A percentile compares a stretch with the other conserved stretches of the same genome.
Conservation (phyloP, 352 stramenopile species). For the Pythium myriotylum region DNA sequence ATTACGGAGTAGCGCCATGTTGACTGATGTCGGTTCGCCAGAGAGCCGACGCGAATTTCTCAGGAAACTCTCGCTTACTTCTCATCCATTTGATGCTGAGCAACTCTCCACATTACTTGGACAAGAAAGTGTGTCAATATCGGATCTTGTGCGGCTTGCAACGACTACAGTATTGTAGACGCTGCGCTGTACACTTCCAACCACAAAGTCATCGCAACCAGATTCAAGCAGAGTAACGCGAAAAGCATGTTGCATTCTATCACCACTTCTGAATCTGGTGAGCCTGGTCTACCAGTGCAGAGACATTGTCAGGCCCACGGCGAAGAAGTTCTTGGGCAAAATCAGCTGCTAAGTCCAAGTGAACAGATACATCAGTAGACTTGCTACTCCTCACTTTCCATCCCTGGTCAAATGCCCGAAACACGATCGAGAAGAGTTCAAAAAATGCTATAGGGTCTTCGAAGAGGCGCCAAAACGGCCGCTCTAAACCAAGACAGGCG, state of each 20-base stretch:
- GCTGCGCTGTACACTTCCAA: neutral
- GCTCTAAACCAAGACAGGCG: constrained; percentile 68
- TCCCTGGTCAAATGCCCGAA: constrained; percentile 72
- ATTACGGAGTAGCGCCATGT: no score
- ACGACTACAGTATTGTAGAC: constrained; percentile 13
- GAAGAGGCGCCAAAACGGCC: constrained; percentile 85
- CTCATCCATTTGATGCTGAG: constrained; percentile 13
- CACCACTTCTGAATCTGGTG: constrained; percentile 83
- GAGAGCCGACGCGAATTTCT: constrained; percentile 49
- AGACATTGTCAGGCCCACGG: constrained; percentile 60
- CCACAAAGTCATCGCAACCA: no score
- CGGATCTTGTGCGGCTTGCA: constrained; percentile 33
- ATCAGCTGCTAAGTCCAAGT: constrained; percentile 69
- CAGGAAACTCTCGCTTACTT: constrained; percentile 31
- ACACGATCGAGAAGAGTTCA: constrained; percentile 77
- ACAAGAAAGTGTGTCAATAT: constrained; percentile 6
- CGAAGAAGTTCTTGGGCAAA: constrained; percentile 76
- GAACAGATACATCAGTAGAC: constrained; percentile 58
- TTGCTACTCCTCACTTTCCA: constrained; percentile 54
- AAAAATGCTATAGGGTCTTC: constrained; percentile 85
- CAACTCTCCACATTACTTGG: constrained; percentile 9
- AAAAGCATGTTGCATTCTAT: no score
- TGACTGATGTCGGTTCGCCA: constrained; percentile 39
- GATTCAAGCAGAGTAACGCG: no score
- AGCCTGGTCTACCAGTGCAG: constrained; percentile 60